These are phyloP conservation scores for Cladosporium halotolerans DNA, from an alignment of 2,329 filamentous ascomycete genomes.

Conservation along the genomic window DNA sequence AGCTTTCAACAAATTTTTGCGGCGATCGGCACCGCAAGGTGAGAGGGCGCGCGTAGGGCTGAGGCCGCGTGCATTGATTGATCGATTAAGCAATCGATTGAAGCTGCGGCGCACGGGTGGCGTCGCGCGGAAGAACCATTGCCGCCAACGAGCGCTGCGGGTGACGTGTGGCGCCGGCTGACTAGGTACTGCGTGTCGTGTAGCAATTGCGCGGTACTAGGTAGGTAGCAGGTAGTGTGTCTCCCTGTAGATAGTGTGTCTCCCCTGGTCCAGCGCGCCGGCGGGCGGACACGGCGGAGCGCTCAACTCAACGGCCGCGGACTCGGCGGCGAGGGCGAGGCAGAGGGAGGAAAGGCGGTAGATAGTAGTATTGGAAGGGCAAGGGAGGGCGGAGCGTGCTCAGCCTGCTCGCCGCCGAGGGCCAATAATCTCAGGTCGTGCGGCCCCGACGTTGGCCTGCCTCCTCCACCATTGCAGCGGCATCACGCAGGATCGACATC, in stretches of 20 bases:
- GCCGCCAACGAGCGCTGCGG: neutral
- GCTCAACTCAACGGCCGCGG: neutral
- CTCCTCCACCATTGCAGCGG: neutral
- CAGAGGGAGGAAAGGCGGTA: neutral
- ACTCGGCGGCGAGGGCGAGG: neutral
- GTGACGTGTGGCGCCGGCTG: neutral
- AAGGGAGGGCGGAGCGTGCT: neutral
- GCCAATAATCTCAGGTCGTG: neutral
- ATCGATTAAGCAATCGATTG: neutral
- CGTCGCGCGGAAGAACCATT: neutral
- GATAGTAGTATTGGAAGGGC: too few relatives aligned
- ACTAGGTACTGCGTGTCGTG: neutral
- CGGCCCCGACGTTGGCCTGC: neutral
- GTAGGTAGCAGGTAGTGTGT: neutral
- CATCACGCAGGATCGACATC: conserved; percentile 12
- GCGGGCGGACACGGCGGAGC: neutral
- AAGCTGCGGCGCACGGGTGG: neutral
- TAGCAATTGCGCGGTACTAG: neutral
- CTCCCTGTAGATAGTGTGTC: neutral
- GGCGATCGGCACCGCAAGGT: neutral
- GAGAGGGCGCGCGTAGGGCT: neutral
- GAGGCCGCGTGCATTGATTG: neutral
- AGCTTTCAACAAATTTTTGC: conserved; percentile 2
- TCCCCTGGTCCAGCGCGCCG: too few relatives aligned
- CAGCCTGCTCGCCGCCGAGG: neutral